phyloP scores from a whole-genome alignment of 441 rosid species.

The Euphorbia schlechtendalii region DNA sequence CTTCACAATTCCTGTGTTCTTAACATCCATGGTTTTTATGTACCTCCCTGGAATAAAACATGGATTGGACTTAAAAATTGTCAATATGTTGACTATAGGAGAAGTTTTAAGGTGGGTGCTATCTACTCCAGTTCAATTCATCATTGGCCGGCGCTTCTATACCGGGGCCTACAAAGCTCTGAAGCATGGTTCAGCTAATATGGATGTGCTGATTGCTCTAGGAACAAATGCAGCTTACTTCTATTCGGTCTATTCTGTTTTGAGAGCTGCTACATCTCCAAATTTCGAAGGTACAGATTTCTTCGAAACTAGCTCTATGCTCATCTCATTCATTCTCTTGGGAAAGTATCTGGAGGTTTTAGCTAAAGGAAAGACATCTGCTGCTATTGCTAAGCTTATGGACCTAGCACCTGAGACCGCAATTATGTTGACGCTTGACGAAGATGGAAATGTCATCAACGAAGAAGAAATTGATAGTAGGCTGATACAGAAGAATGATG shows the following conservation, averaged over 20 bases:
- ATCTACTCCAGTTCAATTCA: slow-evolving; percentile 84
- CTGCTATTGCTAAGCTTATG: slow-evolving; percentile 92
- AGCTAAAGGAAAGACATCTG: slow-evolving; percentile 89
- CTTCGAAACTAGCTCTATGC: slow-evolving; percentile 95
- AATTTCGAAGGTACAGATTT: slow-evolving; percentile 65
- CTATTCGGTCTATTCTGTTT: slow-evolving; percentile 65
- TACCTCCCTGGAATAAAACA: slow-evolving; percentile 58
- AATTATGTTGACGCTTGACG: slow-evolving; percentile 44
- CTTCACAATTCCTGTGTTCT: slow-evolving; percentile 75
- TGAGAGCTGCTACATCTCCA: slow-evolving; percentile 68
- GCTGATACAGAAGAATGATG: slow-evolving; percentile 73
- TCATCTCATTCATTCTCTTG: slow-evolving; percentile 79
- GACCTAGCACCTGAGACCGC: slow-evolving; percentile 76
- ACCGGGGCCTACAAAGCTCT: slow-evolving; percentile 71
- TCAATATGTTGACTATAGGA: slow-evolving; percentile 71
- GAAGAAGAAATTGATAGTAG: slow-evolving; percentile 84
- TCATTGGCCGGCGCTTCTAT: slow-evolving; percentile 74
- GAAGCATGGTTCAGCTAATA: slow-evolving; percentile 74
- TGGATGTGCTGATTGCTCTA: slow-evolving; percentile 85
- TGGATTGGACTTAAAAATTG: slow-evolving; percentile 50
- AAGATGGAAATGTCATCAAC: slow-evolving; percentile 48
- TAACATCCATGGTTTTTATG: slow-evolving; percentile 78
- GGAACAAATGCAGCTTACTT: slow-evolving; percentile 98
- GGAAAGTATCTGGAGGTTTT: slow-evolving; percentile 87
- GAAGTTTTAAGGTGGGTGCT: slow-evolving; percentile 61